Evolutionary conservation across 2,329 filamentous ascomycete genomes (phyloP).

Genomic region (Diaporthe caulivora): DNA sequence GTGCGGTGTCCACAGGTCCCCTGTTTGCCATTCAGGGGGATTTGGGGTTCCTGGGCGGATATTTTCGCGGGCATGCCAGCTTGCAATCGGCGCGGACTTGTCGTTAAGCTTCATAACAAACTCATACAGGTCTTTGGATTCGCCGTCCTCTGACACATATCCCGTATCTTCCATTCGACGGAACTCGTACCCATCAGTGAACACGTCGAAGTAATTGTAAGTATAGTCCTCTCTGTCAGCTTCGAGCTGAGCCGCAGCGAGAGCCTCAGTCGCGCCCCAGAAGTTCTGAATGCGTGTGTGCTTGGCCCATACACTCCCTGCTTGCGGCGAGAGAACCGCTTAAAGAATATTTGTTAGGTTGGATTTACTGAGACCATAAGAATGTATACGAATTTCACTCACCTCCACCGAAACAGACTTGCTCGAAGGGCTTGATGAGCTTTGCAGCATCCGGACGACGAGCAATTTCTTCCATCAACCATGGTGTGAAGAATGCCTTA

Average conservation of each 20-base stretch:
- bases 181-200: slow-evolving; percentile 39
- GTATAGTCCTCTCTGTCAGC: slow-evolving; percentile 40
- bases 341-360: slow-evolving; percentile 2
- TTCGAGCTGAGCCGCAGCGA: slow-evolving; percentile 38
- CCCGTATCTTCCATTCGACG: slow-evolving; percentile 38
- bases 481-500: slow-evolving; percentile 40
- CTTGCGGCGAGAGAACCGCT: slow-evolving; percentile 40
- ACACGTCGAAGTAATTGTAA: slow-evolving; percentile 42
- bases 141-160: slow-evolving; percentile 36
- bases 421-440: slow-evolving; percentile 40
- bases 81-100: slow-evolving; percentile 37
- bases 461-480: slow-evolving; percentile 43
- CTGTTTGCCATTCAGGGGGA: slow-evolving; percentile 40
- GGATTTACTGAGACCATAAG: no score
- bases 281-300: slow-evolving; percentile 40
- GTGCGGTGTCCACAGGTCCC: slow-evolving; percentile 44
- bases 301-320: slow-evolving; percentile 39
- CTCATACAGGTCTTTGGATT: slow-evolving; percentile 39
- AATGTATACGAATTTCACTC: slow-evolving; percentile 13
- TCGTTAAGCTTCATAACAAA: slow-evolving; percentile 40
- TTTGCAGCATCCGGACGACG: slow-evolving; percentile 39
- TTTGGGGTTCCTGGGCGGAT: slow-evolving; percentile 29
- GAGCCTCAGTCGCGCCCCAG: slow-evolving; percentile 41
- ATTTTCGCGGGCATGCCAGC: slow-evolving; percentile 38
- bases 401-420: slow-evolving; percentile 42